phyloP scores from a whole-genome alignment of 495 filamentous ascomycete species.

The Neurospora sp. region DNA sequence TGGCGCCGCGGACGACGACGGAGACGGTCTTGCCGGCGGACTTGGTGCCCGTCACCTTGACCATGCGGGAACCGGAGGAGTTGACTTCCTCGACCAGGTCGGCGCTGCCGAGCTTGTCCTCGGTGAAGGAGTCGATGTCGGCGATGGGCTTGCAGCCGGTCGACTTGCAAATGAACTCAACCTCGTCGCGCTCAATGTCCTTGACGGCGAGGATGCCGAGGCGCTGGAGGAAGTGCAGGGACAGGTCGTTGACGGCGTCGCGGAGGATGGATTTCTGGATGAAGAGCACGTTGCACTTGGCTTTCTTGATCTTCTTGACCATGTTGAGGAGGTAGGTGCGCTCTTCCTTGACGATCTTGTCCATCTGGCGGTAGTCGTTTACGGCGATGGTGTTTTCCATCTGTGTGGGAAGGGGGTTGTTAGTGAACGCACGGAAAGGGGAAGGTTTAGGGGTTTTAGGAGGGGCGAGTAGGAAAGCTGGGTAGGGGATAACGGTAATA shows the following conservation, averaged over 20 bases:
- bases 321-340: conserved; percentile 95
- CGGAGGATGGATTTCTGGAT: conserved; percentile 98
- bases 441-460: not conserved
- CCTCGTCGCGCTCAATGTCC: conserved; percentile 96
- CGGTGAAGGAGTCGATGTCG: conserved; percentile 96
- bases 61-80: conserved; percentile 74
- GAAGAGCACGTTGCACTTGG: conserved; percentile 95
- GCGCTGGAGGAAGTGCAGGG: conserved; percentile 93
- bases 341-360: conserved; percentile 99
- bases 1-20: conserved; percentile 88
- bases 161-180: conserved; percentile 97
- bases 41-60: conserved; percentile 89
- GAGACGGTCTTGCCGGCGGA: conserved; percentile 76
- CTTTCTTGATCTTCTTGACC: conserved; percentile 99
- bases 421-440: not conserved
- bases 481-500: no score
- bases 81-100: conserved; percentile 92
- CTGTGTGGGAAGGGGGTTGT: conserved; percentile 29
- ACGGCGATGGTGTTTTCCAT: conserved; percentile 99
- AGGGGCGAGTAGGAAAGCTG: no score
- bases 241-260: conserved; percentile 95
- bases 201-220: conserved; percentile 92
- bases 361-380: conserved; percentile 99
- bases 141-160: conserved; percentile 98
- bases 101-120: conserved; percentile 95